Evolutionary conservation across 441 rosid genomes (phyloP).

Genomic region (Pelargonium myrrhifolium): DNA sequence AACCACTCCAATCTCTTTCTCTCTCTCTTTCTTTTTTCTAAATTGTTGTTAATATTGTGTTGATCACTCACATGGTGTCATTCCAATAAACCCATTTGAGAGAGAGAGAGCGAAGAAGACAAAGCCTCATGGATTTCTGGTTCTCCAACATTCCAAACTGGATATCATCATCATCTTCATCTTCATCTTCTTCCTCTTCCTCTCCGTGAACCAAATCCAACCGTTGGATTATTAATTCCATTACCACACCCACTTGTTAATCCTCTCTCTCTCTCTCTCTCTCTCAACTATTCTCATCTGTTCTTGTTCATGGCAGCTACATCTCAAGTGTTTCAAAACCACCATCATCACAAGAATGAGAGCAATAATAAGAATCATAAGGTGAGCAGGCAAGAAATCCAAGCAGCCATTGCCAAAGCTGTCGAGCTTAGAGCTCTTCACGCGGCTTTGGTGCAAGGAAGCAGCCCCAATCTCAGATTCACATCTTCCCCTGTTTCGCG

Average conservation of each 20-base stretch:
- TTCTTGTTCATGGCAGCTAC: constrained; percentile 50
- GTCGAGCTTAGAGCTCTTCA: constrained; percentile 76
- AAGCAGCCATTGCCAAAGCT: constrained; percentile 81
- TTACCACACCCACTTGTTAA: no score
- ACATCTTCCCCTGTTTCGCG: constrained; percentile 53
- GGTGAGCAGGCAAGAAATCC: constrained; percentile 48
- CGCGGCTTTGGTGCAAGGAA: constrained; percentile 61
- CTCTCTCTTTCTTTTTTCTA: background rate
- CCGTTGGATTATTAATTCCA: no score
- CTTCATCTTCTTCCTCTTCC: no score
- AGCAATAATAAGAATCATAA: constrained; percentile 28
- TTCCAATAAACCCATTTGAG: constrained; percentile 2
- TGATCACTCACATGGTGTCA: background rate
- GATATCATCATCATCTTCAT: constrained; percentile 36
- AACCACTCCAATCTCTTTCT: background rate
- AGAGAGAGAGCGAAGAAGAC: constrained; percentile 14
- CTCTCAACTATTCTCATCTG: no score
- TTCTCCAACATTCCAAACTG: constrained; percentile 25
- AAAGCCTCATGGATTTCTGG: constrained; percentile 20
- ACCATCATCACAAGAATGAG: no score
- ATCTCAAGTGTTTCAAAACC: no score
- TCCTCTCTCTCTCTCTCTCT: no score
- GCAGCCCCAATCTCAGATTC: constrained; percentile 48
- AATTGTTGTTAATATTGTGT: background rate
- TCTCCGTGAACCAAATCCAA: constrained; percentile 30